Evolutionary conservation across 768 basidiomycete species (phyloP).

Genomic region (Pseudohyphozyma bogoriensis): DNA sequence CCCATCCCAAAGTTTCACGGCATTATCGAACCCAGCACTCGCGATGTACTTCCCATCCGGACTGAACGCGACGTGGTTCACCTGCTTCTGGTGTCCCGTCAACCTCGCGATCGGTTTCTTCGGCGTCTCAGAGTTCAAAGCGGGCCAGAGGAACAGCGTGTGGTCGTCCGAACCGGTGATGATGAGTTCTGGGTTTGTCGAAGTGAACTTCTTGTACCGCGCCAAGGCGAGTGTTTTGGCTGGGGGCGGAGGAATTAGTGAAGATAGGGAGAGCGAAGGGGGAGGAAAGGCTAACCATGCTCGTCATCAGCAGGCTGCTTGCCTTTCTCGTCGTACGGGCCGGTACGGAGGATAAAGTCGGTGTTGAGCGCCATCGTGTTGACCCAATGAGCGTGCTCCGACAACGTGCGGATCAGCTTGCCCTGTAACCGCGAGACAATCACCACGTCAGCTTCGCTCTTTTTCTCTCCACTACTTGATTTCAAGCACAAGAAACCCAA

Average conservation of each 20-base stretch:
- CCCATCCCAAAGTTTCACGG: constrained; percentile 84
- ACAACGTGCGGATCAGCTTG: constrained; percentile 67
- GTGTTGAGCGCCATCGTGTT: constrained; percentile 92
- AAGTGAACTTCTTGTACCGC: constrained; percentile 53
- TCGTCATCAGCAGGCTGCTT: constrained; percentile 69
- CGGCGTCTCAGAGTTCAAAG: constrained; percentile 46
- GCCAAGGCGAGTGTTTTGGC: constrained; percentile 65
- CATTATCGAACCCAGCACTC: constrained; percentile 80
- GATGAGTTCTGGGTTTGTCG: constrained; percentile 60
- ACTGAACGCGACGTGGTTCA: constrained; percentile 86
- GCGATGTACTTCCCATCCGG: constrained; percentile 89
- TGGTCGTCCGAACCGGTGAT: constrained; percentile 98
- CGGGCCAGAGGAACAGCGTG: constrained; percentile 91
- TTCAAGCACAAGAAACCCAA: background rate
- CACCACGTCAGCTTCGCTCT: background rate
- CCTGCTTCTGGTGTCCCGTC: constrained; percentile 89
- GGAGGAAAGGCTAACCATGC: constrained; percentile 52
- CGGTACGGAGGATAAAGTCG: constrained; percentile 87
- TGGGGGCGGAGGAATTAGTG: constrained; percentile 35
- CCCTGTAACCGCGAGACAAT: constrained; percentile 48
- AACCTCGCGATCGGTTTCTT: constrained; percentile 65
- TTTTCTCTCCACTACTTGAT: background rate
- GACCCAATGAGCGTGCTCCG: constrained; percentile 98
- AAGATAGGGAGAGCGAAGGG: background rate
- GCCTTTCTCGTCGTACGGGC: constrained; percentile 81